Evolutionary conservation across 1,284 basidiomycete genomes (phyloP), one percentile per base, ranked within the genome.

Genomic region (Malassezia globosa): DNA sequence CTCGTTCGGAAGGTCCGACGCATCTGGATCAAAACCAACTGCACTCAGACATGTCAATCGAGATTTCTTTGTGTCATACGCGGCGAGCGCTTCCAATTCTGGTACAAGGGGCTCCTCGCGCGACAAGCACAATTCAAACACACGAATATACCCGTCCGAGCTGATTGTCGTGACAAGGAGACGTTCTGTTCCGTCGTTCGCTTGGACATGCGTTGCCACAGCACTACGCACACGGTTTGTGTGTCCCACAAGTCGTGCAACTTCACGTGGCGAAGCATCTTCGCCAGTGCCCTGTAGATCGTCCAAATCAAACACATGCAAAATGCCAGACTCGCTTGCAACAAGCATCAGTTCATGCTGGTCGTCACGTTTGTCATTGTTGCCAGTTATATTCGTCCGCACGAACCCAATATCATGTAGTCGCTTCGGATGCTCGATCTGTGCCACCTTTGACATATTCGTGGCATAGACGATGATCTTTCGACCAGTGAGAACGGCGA

Each of bases 131-230:
- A 69, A 54, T 39, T 68, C 59, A 36, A 66, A 71, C 8, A 63
- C 58, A 27, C 66, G 63, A 38, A 71, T 60, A 7, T 55, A 50
- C 6, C 68, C 68, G 44, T 71, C 68, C 1, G 68, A 69, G n/a
- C 61, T 66, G 52, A 69, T 64, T 16, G 64, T 69, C 23, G 56
- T 43, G 11, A 58, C 61, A 2, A 60, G 49, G 42, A 42, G 14
- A 21, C 14, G 41, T 39, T 37, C 24, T 33, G 26, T 39, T n/a
- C 16, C 16, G 16, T 44, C 36, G 27, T 25, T 35, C 29, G 44
- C 44, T 21, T 14, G 14, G 10, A 43, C 21, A 5, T 14, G 29
- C 21, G 31, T 35, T 5, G 42, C 42, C 23, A n/a, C 25, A 6
- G 25, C 44, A 33, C 35, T 25, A 14, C 36, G 42, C 48, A 38